A percentile compares a stretch with the other conserved stretches of the same genome.
These are phyloP conservation scores for Zalerion maritima DNA, from an alignment of 495 filamentous ascomycete species.

Conservation along the genomic window DNA sequence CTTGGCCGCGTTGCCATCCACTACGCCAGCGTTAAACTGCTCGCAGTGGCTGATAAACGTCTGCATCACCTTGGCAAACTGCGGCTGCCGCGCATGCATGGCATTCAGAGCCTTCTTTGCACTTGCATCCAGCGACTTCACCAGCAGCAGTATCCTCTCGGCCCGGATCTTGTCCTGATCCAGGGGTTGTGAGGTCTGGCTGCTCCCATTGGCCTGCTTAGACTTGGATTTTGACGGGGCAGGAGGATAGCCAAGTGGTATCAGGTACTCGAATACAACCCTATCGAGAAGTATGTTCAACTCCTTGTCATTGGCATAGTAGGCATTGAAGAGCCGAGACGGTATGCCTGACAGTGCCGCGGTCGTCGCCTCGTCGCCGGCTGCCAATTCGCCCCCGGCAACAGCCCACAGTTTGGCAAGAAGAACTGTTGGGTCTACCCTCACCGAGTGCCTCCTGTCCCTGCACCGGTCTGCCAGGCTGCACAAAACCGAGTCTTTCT, in stretches of 20 bases:
- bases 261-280: slow-evolving; percentile 70
- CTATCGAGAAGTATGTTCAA: slow-evolving; percentile 72
- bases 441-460: slow-evolving; percentile 68
- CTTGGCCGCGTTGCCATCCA: slow-evolving; percentile 54
- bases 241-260: slow-evolving; percentile 75
- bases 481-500: slow-evolving; percentile 54
- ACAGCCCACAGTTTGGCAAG: slow-evolving; percentile 83
- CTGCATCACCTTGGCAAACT: slow-evolving; percentile 52
- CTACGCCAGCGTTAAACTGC: slow-evolving; percentile 73
- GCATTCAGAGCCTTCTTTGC: slow-evolving; percentile 80
- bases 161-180: slow-evolving; percentile 76
- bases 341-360: slow-evolving; percentile 64
- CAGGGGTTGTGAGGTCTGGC: slow-evolving; percentile 34
- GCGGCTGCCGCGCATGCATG: slow-evolving; percentile 60
- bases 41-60: slow-evolving; percentile 68
- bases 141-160: slow-evolving; percentile 68
- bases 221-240: slow-evolving; percentile 49
- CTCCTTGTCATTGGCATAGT: slow-evolving; percentile 81
- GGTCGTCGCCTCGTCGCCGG: slow-evolving; percentile 60
- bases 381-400: slow-evolving; percentile 71
- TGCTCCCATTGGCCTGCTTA: slow-evolving; percentile 43
- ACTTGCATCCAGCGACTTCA: slow-evolving; percentile 61
- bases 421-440: slow-evolving; percentile 71
- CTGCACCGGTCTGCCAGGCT: slow-evolving; percentile 78
- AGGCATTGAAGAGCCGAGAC: slow-evolving; percentile 70